Evolutionary conservation across 495 filamentous ascomycete species (phyloP), one percentile per base, ranked within the genome.

Genomic region (Aspergillus asperescens): DNA sequence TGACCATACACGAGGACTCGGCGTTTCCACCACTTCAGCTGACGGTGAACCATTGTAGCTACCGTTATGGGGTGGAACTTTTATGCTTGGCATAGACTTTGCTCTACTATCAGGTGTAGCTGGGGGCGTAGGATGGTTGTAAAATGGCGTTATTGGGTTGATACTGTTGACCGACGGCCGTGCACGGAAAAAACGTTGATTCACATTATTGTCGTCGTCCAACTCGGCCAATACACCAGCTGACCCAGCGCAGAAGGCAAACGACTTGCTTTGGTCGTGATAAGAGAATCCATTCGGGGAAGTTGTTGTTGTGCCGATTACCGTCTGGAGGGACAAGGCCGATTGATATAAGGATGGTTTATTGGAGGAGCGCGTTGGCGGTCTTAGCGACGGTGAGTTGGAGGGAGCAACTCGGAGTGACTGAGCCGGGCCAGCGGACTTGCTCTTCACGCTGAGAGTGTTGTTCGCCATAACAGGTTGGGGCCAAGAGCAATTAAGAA

Each of bases 211-310:
- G 23, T 88, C 76, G 32, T 86, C 84, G 49, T 90, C 84, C 22
- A 96, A 71, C 52, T 86, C 81, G 7, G 88, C 86, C n/a, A 97
- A 79, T 0, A 98, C 89, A 15, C 87, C 93, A n/a, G 89, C 88
- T 12, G 90, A 92, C 34, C 93, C 94, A 8, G 93, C 93, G 54
- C 89, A 90, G 66, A 91, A 89, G 22, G 88, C 91, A 63, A 98
- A 95, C 32, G 78, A 79, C 54, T 72, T 70, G 43, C 78, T 81
- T 27, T 85, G 81, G 13, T 85, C 76, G 41, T 90, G 81, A 47
- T 80, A 80, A 61, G 94, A 91, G 66, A 98, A 95, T 46, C 85
- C 90, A 67, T 88, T 90, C 15, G 88, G 84, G 5, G 89, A 87
- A 53, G 72, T 80, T 49, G 88, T 90, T 10, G 91, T 94, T 15